Evolutionary conservation across 2,329 filamentous ascomycete species (phyloP).

Genomic region (Fusarium pilosicola): DNA sequence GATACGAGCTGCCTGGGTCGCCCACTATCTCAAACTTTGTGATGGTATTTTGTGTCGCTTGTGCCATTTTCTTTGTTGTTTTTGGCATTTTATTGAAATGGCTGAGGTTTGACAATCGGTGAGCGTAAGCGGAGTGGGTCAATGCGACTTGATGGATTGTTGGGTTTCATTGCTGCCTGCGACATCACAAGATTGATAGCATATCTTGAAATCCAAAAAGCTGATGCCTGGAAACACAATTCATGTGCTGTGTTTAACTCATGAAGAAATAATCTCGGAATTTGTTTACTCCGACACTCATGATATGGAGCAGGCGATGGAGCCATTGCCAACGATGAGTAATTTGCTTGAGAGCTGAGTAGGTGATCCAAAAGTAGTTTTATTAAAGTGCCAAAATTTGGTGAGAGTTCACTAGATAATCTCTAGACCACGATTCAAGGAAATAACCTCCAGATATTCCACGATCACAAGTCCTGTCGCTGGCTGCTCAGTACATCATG

Average conservation of each 20-base stretch:
- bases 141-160: background rate
- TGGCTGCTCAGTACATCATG: fast-evolving
- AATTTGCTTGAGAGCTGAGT: background rate
- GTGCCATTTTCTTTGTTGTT: background rate
- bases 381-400: background rate
- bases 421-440: fast-evolving
- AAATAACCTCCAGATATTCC: fast-evolving
- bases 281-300: fast-evolving
- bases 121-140: slow-evolving; percentile 7
- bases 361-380: background rate
- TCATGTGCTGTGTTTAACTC: fast-evolving
- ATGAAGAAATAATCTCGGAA: background rate
- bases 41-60: background rate
- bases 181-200: background rate
- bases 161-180: background rate
- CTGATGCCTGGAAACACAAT: background rate
- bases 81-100: background rate
- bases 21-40: background rate
- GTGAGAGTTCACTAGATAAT: background rate
- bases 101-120: background rate
- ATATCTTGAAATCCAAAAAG: background rate
- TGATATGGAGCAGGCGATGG: background rate
- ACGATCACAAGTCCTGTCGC: no score
- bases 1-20: background rate
- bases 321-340: no score